Conservation (phyloP, 2,329 filamentous ascomycete species). For the Macrophomina tecta region DNA sequence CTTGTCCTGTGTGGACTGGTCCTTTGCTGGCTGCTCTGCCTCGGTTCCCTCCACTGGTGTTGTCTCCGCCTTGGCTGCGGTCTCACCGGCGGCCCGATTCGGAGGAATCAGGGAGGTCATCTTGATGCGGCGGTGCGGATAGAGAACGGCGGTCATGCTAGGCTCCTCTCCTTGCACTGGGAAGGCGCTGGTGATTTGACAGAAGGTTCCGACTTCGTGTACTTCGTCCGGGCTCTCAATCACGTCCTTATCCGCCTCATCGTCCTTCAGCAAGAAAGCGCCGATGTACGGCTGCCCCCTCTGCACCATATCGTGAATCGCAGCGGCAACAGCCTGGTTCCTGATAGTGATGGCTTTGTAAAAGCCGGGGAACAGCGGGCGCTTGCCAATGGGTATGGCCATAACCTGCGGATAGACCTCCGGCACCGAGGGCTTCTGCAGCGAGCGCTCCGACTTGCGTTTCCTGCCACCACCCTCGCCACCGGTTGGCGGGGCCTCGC, state of each 20-base stretch:
- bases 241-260: constrained; percentile 89
- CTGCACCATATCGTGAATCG: constrained; percentile 96
- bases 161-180: constrained; percentile 85
- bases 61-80: constrained; percentile 58
- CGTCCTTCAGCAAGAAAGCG: constrained; percentile 96
- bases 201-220: constrained; percentile 95
- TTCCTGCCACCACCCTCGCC: constrained; percentile 71
- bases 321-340: constrained; percentile 86
- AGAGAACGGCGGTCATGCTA: constrained; percentile 89
- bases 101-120: constrained; percentile 84
- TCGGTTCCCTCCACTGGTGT: constrained; percentile 32
- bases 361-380: constrained; percentile 94
- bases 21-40: constrained; percentile 56
- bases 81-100: constrained; percentile 46
- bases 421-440: constrained; percentile 87
- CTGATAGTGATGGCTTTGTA: constrained; percentile 98
- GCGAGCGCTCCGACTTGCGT: constrained; percentile 69
- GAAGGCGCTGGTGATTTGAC: constrained; percentile 95
- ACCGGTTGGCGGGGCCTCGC: constrained; percentile 43
- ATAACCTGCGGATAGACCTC: constrained; percentile 98
- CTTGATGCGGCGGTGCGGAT: constrained; percentile 93
- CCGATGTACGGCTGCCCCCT: constrained; percentile 96
- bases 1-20: constrained; percentile 66
- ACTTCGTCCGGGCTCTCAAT: constrained; percentile 92
- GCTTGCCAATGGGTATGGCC: constrained; percentile 92